Percentiles rank a stretch among this genome's conserved stretches.
Conservation (phyloP, 1,284 basidiomycete species). For the Ustilago cynodontis region DNA sequence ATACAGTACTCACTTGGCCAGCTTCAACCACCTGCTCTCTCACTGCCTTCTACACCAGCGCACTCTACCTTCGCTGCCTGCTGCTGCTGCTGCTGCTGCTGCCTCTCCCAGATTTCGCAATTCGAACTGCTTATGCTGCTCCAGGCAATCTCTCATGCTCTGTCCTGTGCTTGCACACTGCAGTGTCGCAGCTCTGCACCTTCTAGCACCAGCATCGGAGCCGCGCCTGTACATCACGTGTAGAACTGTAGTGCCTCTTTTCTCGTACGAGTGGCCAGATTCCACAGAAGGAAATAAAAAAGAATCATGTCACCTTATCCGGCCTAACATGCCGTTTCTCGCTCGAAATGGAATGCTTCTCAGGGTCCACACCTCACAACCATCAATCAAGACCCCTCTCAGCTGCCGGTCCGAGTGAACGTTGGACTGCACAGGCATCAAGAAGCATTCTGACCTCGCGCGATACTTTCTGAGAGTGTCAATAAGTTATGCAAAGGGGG, state of each 20-base stretch:
- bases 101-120: too few relatives aligned
- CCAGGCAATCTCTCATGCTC: too few relatives aligned
- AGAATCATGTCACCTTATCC: background rate
- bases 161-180: too few relatives aligned
- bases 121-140: too few relatives aligned
- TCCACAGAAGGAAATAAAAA: background rate
- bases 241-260: background rate
- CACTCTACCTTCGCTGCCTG: too few relatives aligned
- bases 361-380: background rate
- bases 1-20: constrained; percentile 17
- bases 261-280: background rate
- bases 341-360: background rate
- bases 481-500: background rate
- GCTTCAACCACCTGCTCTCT: background rate
- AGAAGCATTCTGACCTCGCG: background rate
- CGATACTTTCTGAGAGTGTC: background rate
- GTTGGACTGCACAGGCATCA: background rate
- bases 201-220: too few relatives aligned
- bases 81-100: too few relatives aligned
- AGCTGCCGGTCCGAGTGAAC: background rate
- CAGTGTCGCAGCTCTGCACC: too few relatives aligned
- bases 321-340: background rate
- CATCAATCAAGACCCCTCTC: background rate
- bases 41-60: too few relatives aligned
- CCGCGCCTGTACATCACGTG: background rate